Percentiles rank a stretch among this genome's conserved stretches.
Conservation (phyloP, 2,329 filamentous ascomycete genomes). For the Clarireedia hainanense region DNA sequence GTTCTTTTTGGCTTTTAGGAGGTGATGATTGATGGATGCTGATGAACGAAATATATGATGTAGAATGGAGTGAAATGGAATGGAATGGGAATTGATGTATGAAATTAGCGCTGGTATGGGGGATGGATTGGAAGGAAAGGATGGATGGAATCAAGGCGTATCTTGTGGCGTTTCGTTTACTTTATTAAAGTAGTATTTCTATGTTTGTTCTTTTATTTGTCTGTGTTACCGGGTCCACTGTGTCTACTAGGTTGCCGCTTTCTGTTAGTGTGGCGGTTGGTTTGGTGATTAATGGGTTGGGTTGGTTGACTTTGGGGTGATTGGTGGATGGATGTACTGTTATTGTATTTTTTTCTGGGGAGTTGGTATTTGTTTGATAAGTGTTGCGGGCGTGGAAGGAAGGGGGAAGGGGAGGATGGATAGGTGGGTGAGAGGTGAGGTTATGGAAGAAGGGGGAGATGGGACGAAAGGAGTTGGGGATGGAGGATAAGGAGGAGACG, state of each 20-base stretch:
- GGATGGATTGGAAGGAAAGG: background rate
- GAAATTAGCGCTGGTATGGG: background rate
- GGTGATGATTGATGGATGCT: background rate
- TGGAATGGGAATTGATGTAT: background rate
- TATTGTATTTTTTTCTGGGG: too few relatives aligned
- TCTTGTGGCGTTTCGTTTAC: background rate
- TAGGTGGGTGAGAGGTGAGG: background rate
- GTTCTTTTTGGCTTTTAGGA: too few relatives aligned
- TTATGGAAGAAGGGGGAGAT: too few relatives aligned
- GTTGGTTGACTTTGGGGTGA: too few relatives aligned
- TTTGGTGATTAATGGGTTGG: too few relatives aligned
- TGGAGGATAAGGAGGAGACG: too few relatives aligned
- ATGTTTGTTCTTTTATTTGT: too few relatives aligned
- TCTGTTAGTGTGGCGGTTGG: too few relatives aligned
- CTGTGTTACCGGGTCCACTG: too few relatives aligned
- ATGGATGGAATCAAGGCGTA: background rate
- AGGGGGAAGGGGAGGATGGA: background rate
- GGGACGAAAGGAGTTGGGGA: too few relatives aligned
- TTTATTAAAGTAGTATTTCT: background rate
- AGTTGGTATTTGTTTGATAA: background rate
- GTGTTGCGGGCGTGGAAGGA: background rate
- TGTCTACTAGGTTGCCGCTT: too few relatives aligned
- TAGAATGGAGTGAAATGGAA: background rate
- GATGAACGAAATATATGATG: background rate
- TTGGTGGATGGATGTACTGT: too few relatives aligned